phyloP scores from a whole-genome alignment of 768 basidiomycete species.

The Wakefieldia striispora region DNA sequence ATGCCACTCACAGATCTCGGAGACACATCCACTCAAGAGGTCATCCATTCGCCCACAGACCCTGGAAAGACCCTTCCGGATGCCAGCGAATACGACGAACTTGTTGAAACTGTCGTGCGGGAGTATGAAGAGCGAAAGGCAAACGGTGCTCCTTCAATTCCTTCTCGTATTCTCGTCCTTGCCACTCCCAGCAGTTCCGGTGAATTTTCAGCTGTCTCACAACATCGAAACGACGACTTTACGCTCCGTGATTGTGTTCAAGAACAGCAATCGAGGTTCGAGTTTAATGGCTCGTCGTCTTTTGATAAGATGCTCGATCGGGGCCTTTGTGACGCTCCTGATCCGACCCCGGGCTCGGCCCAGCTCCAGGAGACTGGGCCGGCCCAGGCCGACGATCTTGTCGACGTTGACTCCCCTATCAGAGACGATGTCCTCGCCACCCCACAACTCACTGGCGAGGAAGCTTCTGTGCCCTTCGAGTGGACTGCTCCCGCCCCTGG shows the following conservation, averaged over 20 bases:
- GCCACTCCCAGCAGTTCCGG: constrained; percentile 50
- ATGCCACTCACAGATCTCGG: constrained; percentile 59
- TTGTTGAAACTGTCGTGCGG: constrained; percentile 23
- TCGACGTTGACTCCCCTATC: constrained; percentile 3
- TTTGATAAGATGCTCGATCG: constrained; percentile 40
- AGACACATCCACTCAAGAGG: constrained; percentile 30
- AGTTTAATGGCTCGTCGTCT: constrained; percentile 42
- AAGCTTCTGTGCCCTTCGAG: constrained; percentile 14
- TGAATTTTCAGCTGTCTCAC: constrained; percentile 23
- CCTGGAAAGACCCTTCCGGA: constrained; percentile 52
- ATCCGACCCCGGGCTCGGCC: constrained; percentile 22
- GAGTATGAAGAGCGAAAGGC: constrained; percentile 25
- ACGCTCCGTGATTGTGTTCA: constrained; percentile 8
- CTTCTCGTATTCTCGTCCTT: constrained; percentile 42
- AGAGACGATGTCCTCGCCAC: neutral
- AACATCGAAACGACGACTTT: constrained; percentile 6
- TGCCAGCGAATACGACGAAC: constrained; percentile 35
- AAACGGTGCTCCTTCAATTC: constrained; percentile 6
- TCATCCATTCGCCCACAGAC: constrained; percentile 31
- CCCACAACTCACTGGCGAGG: constrained; percentile 1
- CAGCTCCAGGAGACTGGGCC: constrained; percentile 9
- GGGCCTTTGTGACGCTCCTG: constrained; percentile 24
- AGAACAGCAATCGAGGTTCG: constrained; percentile 29
- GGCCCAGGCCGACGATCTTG: constrained; percentile 1
- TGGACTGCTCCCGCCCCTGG: constrained; percentile 21